Evolutionary conservation across 1,284 basidiomycete species (phyloP).

Genomic region (Boletus hoseneyae): DNA sequence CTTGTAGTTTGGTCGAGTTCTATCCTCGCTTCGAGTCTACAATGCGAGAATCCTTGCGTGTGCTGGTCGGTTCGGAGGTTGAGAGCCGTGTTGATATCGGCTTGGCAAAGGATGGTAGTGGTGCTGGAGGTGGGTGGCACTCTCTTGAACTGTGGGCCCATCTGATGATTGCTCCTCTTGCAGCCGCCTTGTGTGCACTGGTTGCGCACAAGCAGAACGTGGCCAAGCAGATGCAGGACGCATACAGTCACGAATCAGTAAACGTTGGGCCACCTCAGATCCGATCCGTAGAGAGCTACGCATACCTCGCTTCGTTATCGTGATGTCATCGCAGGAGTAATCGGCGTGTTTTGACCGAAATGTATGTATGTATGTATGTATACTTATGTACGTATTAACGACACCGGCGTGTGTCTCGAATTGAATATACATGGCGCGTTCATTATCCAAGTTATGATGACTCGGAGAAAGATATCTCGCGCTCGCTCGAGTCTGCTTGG

Average conservation of each 20-base stretch:
- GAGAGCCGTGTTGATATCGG: constrained; percentile 83
- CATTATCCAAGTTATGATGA: too few relatives aligned
- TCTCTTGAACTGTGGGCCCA: not conserved
- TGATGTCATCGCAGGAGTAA: constrained; percentile 10
- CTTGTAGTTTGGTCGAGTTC: constrained; percentile 78
- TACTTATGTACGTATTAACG: constrained; percentile 11
- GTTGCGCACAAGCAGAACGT: constrained; percentile 29
- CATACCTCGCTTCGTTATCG: constrained; percentile 21
- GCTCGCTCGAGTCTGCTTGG: too few relatives aligned
- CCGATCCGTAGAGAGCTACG: constrained; percentile 9
- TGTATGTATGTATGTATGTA: not conserved
- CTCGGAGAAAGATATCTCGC: too few relatives aligned
- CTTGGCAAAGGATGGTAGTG: constrained; percentile 95
- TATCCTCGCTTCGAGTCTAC: constrained; percentile 83
- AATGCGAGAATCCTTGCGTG: constrained; percentile 71
- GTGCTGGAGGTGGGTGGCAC: constrained; percentile 78
- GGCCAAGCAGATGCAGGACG: constrained; percentile 10
- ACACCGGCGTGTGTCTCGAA: constrained; percentile 7
- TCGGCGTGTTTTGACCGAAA: not conserved
- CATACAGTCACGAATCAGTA: constrained; percentile 6
- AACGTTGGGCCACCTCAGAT: constrained; percentile 11
- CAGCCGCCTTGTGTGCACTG: constrained; percentile 75
- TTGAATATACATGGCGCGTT: not conserved
- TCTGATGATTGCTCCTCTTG: constrained; percentile 7
- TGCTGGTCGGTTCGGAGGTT: constrained; percentile 74